These are phyloP conservation scores for Mycena belliarum DNA, from an alignment of 768 basidiomycete species.

Conservation along the genomic window DNA sequence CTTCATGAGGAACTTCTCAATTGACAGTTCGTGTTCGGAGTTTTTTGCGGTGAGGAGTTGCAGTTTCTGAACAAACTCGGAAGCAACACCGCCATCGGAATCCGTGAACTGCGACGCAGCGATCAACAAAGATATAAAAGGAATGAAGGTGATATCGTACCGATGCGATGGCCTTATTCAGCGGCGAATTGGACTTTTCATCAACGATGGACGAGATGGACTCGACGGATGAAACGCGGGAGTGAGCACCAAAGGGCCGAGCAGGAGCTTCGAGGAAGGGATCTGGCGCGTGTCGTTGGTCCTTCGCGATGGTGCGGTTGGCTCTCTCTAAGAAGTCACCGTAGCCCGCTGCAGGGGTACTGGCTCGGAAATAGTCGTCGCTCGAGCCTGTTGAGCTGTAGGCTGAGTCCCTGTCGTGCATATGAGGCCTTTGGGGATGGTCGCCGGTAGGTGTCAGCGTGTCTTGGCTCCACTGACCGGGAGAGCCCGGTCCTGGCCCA, in stretches of 20 bases:
- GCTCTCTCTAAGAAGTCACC: slow-evolving; percentile 83
- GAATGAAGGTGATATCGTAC: slow-evolving; percentile 36
- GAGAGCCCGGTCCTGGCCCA: slow-evolving; percentile 50
- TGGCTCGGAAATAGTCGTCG: slow-evolving; percentile 56
- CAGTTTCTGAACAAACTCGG: slow-evolving; percentile 85
- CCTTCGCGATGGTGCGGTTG: slow-evolving; percentile 79
- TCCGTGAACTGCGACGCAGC: slow-evolving; percentile 76
- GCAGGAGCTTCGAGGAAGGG: slow-evolving; percentile 82
- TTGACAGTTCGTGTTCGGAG: slow-evolving; percentile 88
- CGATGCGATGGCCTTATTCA: slow-evolving; percentile 92
- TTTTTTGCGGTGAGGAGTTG: slow-evolving; percentile 80
- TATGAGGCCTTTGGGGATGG: slow-evolving; percentile 28
- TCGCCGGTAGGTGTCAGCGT: slow-evolving; percentile 51
- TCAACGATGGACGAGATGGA: slow-evolving; percentile 91
- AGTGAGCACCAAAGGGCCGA: slow-evolving; percentile 80
- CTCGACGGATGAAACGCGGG: slow-evolving; percentile 82
- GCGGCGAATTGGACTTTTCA: slow-evolving; percentile 85
- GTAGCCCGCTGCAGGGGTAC: slow-evolving; percentile 50
- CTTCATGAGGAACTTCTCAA: slow-evolving; percentile 87
- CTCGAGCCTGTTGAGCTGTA: slow-evolving; percentile 49
- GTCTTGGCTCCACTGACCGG: slow-evolving; percentile 65
- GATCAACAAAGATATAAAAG: background rate
- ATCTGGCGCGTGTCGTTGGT: slow-evolving; percentile 77
- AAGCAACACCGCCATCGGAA: slow-evolving; percentile 87
- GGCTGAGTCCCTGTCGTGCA: slow-evolving; percentile 44